These are phyloP conservation scores for Rhizopus arrhizus DNA, from an alignment of 371 early-diverging fungal species.

Conservation along the genomic window DNA sequence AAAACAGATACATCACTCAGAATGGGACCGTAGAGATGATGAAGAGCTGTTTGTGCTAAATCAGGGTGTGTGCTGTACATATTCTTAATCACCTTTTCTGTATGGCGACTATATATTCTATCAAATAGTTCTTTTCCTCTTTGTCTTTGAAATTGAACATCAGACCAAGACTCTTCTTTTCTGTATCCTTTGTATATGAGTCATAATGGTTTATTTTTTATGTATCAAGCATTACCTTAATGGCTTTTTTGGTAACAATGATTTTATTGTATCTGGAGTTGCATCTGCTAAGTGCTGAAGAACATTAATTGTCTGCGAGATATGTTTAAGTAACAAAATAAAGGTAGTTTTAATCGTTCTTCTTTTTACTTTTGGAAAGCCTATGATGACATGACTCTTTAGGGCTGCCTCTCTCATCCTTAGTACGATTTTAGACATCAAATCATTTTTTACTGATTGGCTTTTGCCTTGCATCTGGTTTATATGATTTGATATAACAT, in stretches of 20 bases:
- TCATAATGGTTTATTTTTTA: neutral
- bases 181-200: neutral
- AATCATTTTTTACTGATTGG: conserved; percentile 11
- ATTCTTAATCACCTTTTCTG: conserved; percentile 29
- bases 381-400: conserved; percentile 37
- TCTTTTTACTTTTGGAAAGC: conserved; percentile 39
- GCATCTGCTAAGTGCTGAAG: conserved; percentile 28
- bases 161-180: conserved; percentile 72
- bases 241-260: conserved; percentile 21
- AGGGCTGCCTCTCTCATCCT: conserved; percentile 42
- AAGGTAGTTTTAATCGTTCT: neutral
- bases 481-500: conserved; percentile 16
- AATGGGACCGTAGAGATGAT: conserved; percentile 42
- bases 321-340: neutral
- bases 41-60: conserved; percentile 39
- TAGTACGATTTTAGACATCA: conserved; percentile 22
- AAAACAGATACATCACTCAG: conserved; percentile 31
- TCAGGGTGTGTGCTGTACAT: conserved; percentile 39
- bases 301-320: conserved; percentile 38
- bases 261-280: conserved; percentile 27
- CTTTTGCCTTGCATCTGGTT: neutral
- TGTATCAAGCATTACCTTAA: conserved; percentile 15
- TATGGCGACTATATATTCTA: conserved; percentile 37
- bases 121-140: conserved; percentile 43
- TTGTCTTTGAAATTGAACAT: conserved; percentile 70